Base-by-base conservation (phyloP, 1,284 basidiomycete genomes). In the Puccinia novopanici region DNA sequence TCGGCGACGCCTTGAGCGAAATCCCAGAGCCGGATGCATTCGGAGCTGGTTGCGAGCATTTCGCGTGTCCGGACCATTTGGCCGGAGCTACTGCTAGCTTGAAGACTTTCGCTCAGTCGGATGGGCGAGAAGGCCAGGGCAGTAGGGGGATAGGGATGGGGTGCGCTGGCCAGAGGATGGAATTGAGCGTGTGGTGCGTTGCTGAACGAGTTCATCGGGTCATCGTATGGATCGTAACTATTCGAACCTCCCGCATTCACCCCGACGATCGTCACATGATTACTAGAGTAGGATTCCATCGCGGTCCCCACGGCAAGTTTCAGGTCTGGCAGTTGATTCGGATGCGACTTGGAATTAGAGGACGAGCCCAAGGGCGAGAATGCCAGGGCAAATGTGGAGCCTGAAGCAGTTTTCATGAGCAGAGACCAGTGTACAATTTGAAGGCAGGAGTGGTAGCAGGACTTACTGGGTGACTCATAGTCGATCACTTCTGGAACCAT, bases 91-190 rank as follows among this genome's bases (percentile, higher is more conserved):
- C 75, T 70, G 52, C 52, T 68, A 57, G 75, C 75, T 70, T 78
- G 75, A 9, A 78, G 65, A 59, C 63, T 68, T 40, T 78, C 65
- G 37, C 63, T 68, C 37, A 78, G 59, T 30, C 75, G 45, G 63
- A 50, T 68, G 19, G 75, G 75, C 12, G 75, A 78, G 24, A 78
- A 78, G 37, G 63, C 75, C 30, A 78, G 30, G 15, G 75, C 59
- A 37, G 75, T 78, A 19, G 75, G 63, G 27, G 75, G 75, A 45
- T 78, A 78, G n/a, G 75, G 75, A 78, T 78, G 75, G 50, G 65
- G 52, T 30, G 75, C 75, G 40, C 37, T 70, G 50, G 75, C 75
- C 37, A 78, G 63, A 40, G 75, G 75, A 6, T 54, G 50, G 15
- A 78, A 65, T 30, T 76, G 59, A 52, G 68, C 48, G 24, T 71